Base-by-base conservation (phyloP, 768 basidiomycete genomes). In the Lactarius sp. region DNA sequence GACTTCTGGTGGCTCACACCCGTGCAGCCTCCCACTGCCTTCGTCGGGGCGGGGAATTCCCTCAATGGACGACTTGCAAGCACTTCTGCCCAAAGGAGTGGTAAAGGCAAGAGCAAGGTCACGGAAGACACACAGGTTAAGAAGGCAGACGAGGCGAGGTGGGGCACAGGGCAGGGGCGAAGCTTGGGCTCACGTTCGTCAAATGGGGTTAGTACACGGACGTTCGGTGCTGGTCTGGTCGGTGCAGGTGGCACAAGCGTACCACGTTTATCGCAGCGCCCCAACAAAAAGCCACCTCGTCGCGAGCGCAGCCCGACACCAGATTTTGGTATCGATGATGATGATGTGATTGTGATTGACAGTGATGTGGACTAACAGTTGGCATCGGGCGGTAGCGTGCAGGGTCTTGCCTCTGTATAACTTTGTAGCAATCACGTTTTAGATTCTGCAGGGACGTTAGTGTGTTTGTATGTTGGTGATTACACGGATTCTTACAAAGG, bases 261-360 rank as follows among this genome's bases (percentile, higher is more conserved):
- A 20, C 81, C 84, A 22, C 76, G 77, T 53, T 68, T 76, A 27
- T 77, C 81, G 0, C 76, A 71, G 55, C 76, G 76, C 61, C 61
- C 73, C 60, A 73, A 76, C 60, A 75, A 76, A 66, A 70, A 71
- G 70, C 63, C 59, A 1, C 59, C 47, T 20, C 52, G 33, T n/a
- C 47, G 39, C 20, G 77, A 78, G 69, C 68, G 67, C 65, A 88
- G 84, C 71, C 89, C 85, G 37, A 81, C 85, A n/a, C 90, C 86
- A 14, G 90, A 90, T 70, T 92, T 83, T 80, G 89, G 87, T 34
- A 86, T 91, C n/a, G 88, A 89, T 65, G 88, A 90, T 42, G 90
- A 92, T 56, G 88, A 90, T 60, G 83, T 87, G 50, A 92, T 94
- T 62, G 86, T 86, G 73, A 87, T 93, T 71, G 90, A 94, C 71